Conservation (phyloP, 345 rosid genomes). For the Populus davidiana region DNA sequence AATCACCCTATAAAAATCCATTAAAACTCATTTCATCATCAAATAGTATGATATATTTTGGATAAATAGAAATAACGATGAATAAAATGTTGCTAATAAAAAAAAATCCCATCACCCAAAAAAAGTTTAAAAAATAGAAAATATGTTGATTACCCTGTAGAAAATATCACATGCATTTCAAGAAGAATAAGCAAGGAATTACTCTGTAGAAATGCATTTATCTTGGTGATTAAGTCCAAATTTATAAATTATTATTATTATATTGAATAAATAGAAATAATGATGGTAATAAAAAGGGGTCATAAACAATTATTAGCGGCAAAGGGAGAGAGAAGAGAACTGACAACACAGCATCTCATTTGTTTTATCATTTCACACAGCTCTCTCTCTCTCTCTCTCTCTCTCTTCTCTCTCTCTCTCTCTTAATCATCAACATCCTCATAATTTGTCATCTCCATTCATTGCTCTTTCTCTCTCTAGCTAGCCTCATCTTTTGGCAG, state of each 20-base stretch:
- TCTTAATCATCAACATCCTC: conserved; percentile 68
- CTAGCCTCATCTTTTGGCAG: conserved; percentile 15
- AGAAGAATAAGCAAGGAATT: too few species aligned
- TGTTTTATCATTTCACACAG: conserved; percentile 38
- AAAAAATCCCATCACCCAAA: too few species aligned
- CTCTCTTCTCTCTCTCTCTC: conserved; percentile 40
- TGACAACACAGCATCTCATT: conserved; percentile 67
- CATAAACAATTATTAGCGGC: conserved; percentile 77
- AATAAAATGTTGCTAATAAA: too few species aligned
- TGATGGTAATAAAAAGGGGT: conserved; percentile 35
- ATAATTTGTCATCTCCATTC: conserved; percentile 55
- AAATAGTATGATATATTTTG: too few species aligned
- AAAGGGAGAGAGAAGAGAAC: conserved; percentile 61
- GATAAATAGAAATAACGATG: too few species aligned
- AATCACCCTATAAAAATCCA: too few species aligned
- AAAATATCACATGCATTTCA: too few species aligned
- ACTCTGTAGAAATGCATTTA: background rate
- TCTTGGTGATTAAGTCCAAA: background rate
- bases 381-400: conserved; percentile 35
- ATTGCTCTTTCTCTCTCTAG: conserved; percentile 1
- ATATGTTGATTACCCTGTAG: too few species aligned
- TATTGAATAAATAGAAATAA: background rate
- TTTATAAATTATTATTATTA: background rate
- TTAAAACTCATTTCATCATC: too few species aligned
- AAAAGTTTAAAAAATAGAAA: too few species aligned